These are phyloP conservation scores for Mucor lusitanicus DNA, from an alignment of 371 early-diverging fungal species.

Conservation along the genomic window DNA sequence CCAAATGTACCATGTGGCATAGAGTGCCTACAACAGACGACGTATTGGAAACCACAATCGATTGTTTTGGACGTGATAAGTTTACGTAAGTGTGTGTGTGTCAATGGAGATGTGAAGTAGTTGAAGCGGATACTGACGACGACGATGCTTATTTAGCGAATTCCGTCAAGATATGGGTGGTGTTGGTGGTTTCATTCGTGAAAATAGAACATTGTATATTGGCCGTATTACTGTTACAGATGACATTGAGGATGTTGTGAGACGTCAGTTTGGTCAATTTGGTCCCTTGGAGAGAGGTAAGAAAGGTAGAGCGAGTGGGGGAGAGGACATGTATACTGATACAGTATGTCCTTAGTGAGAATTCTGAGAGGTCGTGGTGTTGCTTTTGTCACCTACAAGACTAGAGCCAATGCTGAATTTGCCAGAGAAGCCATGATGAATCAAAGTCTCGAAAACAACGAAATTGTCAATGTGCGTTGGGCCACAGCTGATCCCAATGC, in stretches of 20 bases:
- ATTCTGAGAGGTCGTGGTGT: constrained; percentile 70
- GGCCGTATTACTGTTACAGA: constrained; percentile 67
- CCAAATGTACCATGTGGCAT: constrained; percentile 76
- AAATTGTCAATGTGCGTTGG: constrained; percentile 68
- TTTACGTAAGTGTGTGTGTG: constrained; percentile 37
- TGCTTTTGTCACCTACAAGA: constrained; percentile 79
- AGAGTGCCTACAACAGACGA: constrained; percentile 72
- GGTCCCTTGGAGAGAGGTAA: constrained; percentile 76
- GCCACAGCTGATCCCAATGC: constrained; percentile 86
- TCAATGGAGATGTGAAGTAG: not conserved
- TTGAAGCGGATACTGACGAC: not conserved
- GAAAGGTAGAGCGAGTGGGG: not conserved
- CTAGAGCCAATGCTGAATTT: constrained; percentile 79
- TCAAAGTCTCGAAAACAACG: constrained; percentile 75
- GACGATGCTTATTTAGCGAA: constrained; percentile 44
- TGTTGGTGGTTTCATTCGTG: constrained; percentile 81
- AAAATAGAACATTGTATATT: constrained; percentile 77
- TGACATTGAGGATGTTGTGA: constrained; percentile 62
- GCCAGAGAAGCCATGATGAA: constrained; percentile 90
- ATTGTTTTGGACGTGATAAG: constrained; percentile 85
- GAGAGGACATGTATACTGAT: not conserved
- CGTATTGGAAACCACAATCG: constrained; percentile 65
- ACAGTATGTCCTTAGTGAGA: constrained; percentile 42
- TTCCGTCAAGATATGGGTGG: constrained; percentile 89
- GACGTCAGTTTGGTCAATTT: constrained; percentile 77